A percentile compares a stretch with the other conserved stretches of the same genome.
phyloP scores from a whole-genome alignment of 2,329 filamentous ascomycete genomes.

The Paecilomyces variotii region DNA sequence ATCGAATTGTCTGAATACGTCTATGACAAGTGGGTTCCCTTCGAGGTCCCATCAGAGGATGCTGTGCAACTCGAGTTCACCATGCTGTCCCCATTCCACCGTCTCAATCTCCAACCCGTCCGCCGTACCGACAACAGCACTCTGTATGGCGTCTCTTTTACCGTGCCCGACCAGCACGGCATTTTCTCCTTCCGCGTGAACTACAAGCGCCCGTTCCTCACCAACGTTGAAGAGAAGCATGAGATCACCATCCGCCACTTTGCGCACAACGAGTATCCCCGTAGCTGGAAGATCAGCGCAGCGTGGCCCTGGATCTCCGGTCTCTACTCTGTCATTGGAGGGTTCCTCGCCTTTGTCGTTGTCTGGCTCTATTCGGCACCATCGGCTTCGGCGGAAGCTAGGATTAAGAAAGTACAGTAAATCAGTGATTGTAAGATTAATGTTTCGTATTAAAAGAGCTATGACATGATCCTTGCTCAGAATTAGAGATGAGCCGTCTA shows the following conservation, averaged over 20 bases:
- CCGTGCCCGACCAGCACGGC: conserved; percentile 89
- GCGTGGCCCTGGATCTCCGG: conserved; percentile 94
- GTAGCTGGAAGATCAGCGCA: conserved; percentile 80
- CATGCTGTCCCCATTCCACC: conserved; percentile 97
- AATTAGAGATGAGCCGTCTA: not conserved
- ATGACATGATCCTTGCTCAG: not conserved
- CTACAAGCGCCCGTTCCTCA: conserved; percentile 92
- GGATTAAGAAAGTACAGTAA: conserved; percentile 35
- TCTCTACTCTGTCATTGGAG: conserved; percentile 72
- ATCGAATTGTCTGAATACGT: conserved; percentile 84
- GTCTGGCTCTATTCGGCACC: conserved; percentile 79
- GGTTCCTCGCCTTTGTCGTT: conserved; percentile 76
- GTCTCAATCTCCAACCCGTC: conserved; percentile 59
- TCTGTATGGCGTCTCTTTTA: conserved; percentile 68
- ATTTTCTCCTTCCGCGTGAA: conserved; percentile 98
- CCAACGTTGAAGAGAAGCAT: conserved; percentile 83
- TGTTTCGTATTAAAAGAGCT: not conserved
- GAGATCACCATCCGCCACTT: conserved; percentile 94
- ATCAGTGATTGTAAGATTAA: conserved; percentile 1
- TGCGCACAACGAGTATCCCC: conserved; percentile 92
- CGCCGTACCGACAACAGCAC: conserved; percentile 58
- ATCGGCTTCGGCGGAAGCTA: conserved; percentile 19
- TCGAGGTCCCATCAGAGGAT: conserved; percentile 61
- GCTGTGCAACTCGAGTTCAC: conserved; percentile 89
- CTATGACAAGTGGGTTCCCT: conserved; percentile 67